phyloP scores from a whole-genome alignment of 1,284 basidiomycete species.

The Ustilago nuda region DNA sequence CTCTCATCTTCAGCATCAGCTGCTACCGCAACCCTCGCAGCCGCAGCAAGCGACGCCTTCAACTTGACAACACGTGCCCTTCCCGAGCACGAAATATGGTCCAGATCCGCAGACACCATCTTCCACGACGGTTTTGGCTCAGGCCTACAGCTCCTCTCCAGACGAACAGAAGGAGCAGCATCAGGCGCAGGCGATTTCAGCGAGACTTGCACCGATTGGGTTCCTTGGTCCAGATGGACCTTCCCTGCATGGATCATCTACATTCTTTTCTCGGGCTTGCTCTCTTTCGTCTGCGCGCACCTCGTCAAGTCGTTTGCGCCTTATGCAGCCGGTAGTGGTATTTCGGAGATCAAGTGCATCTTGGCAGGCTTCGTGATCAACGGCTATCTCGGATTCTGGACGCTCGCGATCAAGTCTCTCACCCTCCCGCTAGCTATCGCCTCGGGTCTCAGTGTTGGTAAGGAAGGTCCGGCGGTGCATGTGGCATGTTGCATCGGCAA shows the following conservation, averaged over 20 bases:
- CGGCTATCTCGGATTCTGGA: constrained; percentile 89
- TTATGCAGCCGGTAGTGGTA: constrained; percentile 96
- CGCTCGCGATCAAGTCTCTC: constrained; percentile 90
- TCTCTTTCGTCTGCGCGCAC: constrained; percentile 74
- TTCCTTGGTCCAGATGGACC: constrained; percentile 85
- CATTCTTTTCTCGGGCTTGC: constrained; percentile 79
- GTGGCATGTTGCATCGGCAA: constrained; percentile 94
- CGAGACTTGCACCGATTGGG: constrained; percentile 90
- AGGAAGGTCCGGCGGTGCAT: constrained; percentile 98
- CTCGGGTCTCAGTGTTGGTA: constrained; percentile 95
- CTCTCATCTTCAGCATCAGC: constrained; percentile 18
- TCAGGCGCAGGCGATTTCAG: constrained; percentile 60
- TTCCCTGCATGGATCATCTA: constrained; percentile 85
- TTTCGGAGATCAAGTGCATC: constrained; percentile 99
- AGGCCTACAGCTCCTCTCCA: constrained; percentile 23
- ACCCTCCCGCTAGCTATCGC: constrained; percentile 90
- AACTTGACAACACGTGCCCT: constrained; percentile 33
- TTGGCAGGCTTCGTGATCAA: constrained; percentile 97
- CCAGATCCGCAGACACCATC: constrained; percentile 64
- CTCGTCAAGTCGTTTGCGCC: constrained; percentile 89
- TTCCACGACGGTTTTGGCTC: constrained; percentile 73
- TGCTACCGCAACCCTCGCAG: constrained; percentile 3
- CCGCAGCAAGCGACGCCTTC: constrained; percentile 10
- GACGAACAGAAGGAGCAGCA: constrained; percentile 22
- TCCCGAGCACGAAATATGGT: constrained; percentile 30